Evolutionary conservation across 805 yeast genomes (phyloP).

Genomic region (Ogataea kodamae): DNA sequence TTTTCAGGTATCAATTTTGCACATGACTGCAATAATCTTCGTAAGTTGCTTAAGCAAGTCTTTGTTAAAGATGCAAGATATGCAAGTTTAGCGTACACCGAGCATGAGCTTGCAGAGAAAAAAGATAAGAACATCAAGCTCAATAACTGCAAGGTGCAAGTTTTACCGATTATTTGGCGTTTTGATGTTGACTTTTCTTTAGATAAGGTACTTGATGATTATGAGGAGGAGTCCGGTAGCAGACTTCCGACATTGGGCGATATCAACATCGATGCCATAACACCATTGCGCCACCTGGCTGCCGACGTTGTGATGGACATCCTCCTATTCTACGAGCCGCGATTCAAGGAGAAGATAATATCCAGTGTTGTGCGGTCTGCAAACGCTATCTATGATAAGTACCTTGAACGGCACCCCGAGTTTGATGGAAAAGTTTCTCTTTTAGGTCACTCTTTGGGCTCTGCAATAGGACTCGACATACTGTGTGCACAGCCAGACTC

Average conservation of each 20-base stretch:
- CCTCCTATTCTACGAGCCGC: slow-evolving; percentile 72
- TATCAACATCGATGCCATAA: slow-evolving; percentile 73
- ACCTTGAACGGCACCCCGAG: slow-evolving; percentile 59
- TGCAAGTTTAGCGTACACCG: slow-evolving; percentile 36
- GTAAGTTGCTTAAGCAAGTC: slow-evolving; percentile 53
- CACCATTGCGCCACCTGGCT: slow-evolving; percentile 68
- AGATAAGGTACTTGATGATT: slow-evolving; percentile 37
- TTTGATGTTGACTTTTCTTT: slow-evolving; percentile 64
- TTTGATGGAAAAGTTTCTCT: slow-evolving; percentile 81
- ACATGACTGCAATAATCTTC: slow-evolving; percentile 70
- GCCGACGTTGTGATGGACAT: slow-evolving; percentile 89
- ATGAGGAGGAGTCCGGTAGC: slow-evolving; percentile 36
- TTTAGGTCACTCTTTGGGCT: slow-evolving; percentile 90
- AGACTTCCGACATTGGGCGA: slow-evolving; percentile 63
- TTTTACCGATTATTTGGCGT: slow-evolving; percentile 90
- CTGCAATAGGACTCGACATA: slow-evolving; percentile 78
- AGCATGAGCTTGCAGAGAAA: slow-evolving; percentile 25
- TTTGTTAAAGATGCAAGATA: slow-evolving; percentile 41
- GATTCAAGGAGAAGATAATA: slow-evolving; percentile 58
- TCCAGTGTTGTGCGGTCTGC: slow-evolving; percentile 59
- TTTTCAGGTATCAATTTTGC: slow-evolving; percentile 83
- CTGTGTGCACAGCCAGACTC: slow-evolving; percentile 46
- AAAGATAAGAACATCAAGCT: slow-evolving; percentile 8
- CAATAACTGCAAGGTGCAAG: slow-evolving; percentile 65
- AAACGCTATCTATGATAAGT: slow-evolving; percentile 58